Percentiles rank a stretch among this genome's conserved stretches.
Conservation (phyloP, 495 filamentous ascomycete species). For the Podospora comata region DNA sequence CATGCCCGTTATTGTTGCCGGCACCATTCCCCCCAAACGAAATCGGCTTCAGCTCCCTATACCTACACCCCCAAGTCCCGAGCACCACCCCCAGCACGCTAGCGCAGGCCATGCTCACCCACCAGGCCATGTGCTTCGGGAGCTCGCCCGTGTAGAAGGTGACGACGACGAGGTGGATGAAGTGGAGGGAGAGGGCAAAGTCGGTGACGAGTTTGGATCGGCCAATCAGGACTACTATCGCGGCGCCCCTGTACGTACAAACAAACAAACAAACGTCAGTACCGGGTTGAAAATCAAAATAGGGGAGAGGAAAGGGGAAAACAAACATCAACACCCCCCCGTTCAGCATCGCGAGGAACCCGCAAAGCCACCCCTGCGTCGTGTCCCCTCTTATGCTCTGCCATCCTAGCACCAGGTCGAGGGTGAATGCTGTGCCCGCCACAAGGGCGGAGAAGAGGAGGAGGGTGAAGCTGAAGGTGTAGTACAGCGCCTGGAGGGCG, state of each 20-base stretch:
- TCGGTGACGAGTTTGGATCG: slow-evolving; percentile 90
- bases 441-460: slow-evolving; percentile 88
- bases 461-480: slow-evolving; percentile 66
- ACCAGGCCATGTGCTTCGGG: slow-evolving; percentile 80
- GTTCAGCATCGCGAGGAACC: slow-evolving; percentile 81
- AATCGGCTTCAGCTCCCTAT: slow-evolving; percentile 84
- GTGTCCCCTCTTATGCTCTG: slow-evolving; percentile 81
- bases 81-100: slow-evolving; percentile 65
- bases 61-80: slow-evolving; percentile 88
- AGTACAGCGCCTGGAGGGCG: slow-evolving; percentile 81
- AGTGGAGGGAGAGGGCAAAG: slow-evolving; percentile 86
- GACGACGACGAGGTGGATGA: slow-evolving; percentile 76
- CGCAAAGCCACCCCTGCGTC: slow-evolving; percentile 86
- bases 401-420: slow-evolving; percentile 78
- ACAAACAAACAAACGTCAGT: too few relatives aligned
- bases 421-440: slow-evolving; percentile 66
- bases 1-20: neutral
- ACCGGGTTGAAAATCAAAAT: neutral
- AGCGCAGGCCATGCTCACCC: slow-evolving; percentile 70
- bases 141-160: slow-evolving; percentile 69
- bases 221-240: slow-evolving; percentile 74
- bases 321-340: slow-evolving; percentile 70
- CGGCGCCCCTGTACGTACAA: slow-evolving; percentile 60
- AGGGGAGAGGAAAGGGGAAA: slow-evolving; percentile 11
- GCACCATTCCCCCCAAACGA: slow-evolving; percentile 65